These are phyloP conservation scores for Epichloe sylvatica DNA, from an alignment of 2,329 filamentous ascomycete species.

Conservation along the genomic window DNA sequence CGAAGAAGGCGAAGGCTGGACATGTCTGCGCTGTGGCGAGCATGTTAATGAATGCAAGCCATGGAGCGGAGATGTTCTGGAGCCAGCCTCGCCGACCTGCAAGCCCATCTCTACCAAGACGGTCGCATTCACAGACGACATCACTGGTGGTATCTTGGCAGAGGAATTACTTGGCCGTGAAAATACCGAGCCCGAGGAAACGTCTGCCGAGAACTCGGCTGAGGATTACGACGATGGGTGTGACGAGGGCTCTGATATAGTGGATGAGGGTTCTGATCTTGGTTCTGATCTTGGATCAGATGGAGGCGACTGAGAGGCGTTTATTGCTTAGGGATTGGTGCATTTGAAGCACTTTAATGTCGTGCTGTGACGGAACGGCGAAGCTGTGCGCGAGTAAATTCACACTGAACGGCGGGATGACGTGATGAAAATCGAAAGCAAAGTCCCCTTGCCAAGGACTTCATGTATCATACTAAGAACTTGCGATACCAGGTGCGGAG, in stretches of 20 bases:
- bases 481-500: too few species aligned
- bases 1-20: constrained; percentile 90
- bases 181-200: constrained; percentile 7
- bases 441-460: too few species aligned
- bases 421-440: too few species aligned
- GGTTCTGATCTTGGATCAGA: constrained; percentile 4
- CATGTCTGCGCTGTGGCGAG: constrained; percentile 77
- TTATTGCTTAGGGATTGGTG: not conserved
- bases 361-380: too few species aligned
- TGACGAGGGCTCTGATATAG: constrained; percentile 3
- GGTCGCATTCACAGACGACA: constrained; percentile 49
- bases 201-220: constrained; percentile 7
- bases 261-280: constrained; percentile 4
- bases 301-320: constrained; percentile 1
- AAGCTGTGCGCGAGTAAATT: too few species aligned
- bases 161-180: constrained; percentile 12
- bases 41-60: constrained; percentile 73
- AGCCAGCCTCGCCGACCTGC: constrained; percentile 30
- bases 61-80: constrained; percentile 81
- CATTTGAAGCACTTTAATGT: too few species aligned
- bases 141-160: constrained; percentile 21
- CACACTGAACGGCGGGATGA: too few species aligned
- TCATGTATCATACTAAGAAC: too few species aligned
- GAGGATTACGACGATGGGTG: constrained; percentile 7
- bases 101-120: constrained; percentile 35